A percentile compares a stretch with the other conserved stretches of the same genome.
phyloP scores from a whole-genome alignment of 2,329 filamentous ascomycete species.

The Penicillium hesseltinei region DNA sequence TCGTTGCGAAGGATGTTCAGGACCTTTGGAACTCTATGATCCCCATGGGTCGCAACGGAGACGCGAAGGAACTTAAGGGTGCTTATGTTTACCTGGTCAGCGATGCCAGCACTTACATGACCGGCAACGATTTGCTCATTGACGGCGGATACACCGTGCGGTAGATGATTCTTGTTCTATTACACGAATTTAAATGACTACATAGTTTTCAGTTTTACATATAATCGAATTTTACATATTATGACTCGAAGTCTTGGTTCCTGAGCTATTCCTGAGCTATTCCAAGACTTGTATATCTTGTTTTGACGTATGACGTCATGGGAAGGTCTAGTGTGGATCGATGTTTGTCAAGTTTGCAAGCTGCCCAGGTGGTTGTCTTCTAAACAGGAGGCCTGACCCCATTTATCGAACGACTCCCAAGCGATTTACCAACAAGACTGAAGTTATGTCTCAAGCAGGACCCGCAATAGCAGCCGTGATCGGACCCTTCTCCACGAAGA shows the following conservation, averaged over 20 bases:
- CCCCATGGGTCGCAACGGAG: conserved; percentile 59
- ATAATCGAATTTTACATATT: no score
- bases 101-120: conserved; percentile 52
- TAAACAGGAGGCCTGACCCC: not conserved
- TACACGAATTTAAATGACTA: not conserved
- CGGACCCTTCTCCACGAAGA: conserved; percentile 64
- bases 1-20: conserved; percentile 59
- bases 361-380: not conserved
- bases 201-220: not conserved
- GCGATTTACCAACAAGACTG: no score
- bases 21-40: conserved; percentile 61
- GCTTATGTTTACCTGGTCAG: conserved; percentile 51
- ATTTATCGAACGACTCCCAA: not conserved
- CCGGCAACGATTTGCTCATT: conserved; percentile 48
- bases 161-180: conserved; percentile 27
- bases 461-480: conserved; percentile 43
- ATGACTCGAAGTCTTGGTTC: not conserved
- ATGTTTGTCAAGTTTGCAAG: not conserved
- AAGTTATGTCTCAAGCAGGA: conserved; percentile 12
- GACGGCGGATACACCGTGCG: conserved; percentile 51
- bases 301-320: not conserved
- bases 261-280: not conserved
- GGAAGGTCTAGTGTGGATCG: not conserved
- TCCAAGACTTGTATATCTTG: not conserved
- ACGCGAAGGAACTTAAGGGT: conserved; percentile 66